phyloP scores from a whole-genome alignment of 495 filamentous ascomycete species.

The Cercophora newfieldiana region DNA sequence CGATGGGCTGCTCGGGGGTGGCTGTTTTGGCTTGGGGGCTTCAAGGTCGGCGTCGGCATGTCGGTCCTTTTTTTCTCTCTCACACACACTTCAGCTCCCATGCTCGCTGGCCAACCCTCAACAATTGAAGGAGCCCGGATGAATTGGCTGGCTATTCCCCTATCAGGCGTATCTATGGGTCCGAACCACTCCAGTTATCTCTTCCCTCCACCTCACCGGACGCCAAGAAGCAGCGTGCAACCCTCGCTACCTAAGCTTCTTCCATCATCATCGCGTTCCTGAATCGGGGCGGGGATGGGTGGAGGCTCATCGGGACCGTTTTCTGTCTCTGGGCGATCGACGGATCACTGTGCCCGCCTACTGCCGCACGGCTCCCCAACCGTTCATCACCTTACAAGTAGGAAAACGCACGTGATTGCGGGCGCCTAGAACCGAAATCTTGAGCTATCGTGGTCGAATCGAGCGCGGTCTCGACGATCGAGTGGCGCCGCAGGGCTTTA shows the following conservation, averaged over 20 bases:
- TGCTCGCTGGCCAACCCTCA: neutral
- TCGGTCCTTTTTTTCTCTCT: neutral
- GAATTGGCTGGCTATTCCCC: conserved; percentile 22
- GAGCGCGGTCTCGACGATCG: neutral
- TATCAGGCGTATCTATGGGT: neutral
- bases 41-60: conserved; percentile 3
- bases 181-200: neutral
- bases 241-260: neutral
- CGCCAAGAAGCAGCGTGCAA: neutral
- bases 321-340: neutral
- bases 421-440: neutral
- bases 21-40: neutral
- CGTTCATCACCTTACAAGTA: neutral
- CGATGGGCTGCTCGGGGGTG: neutral
- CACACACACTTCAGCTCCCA: neutral
- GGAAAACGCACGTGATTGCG: neutral
- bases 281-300: neutral
- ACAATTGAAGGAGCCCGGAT: conserved; percentile 16
- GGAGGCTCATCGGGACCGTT: neutral
- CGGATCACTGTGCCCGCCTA: neutral
- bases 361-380: neutral
- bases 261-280: neutral
- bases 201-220: neutral
- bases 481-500: neutral
- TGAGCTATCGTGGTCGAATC: neutral